phyloP scores from a whole-genome alignment of 805 yeast genomes.

The Dipodascopsis tothii region DNA sequence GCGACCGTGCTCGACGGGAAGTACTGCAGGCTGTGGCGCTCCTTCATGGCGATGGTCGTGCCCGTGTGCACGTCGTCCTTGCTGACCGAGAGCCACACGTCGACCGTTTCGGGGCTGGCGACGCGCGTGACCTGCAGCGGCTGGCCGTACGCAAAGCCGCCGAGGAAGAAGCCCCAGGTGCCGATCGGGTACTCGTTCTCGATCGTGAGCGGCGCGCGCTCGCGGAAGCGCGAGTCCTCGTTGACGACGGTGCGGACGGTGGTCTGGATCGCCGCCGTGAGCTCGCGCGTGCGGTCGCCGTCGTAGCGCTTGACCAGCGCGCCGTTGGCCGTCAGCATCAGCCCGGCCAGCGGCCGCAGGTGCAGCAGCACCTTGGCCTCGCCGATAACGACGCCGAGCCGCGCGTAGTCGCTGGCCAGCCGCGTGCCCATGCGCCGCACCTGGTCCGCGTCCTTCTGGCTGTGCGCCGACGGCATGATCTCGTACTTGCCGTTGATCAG shows the following conservation, averaged over 20 bases:
- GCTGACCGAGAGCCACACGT: constrained; percentile 25
- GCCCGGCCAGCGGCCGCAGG: constrained; percentile 71
- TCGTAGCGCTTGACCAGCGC: constrained; percentile 69
- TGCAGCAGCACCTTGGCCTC: constrained; percentile 51
- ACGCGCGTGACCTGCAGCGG: constrained; percentile 44
- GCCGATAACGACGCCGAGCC: constrained; percentile 52
- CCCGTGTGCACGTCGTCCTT: constrained; percentile 56
- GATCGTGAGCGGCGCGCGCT: constrained; percentile 68
- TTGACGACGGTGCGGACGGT: constrained; percentile 67
- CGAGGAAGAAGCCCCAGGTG: constrained; percentile 67
- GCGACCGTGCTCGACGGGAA: constrained; percentile 60
- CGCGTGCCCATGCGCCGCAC: constrained; percentile 3
- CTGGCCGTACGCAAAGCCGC: constrained; percentile 81
- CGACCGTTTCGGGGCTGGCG: constrained; percentile 30
- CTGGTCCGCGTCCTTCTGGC: constrained; percentile 2
- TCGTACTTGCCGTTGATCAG: constrained; percentile 25
- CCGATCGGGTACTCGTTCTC: constrained; percentile 74
- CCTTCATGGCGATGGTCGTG: constrained; percentile 48
- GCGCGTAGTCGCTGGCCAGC: constrained; percentile 6
- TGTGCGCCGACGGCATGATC: constrained; percentile 1
- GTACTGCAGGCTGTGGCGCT: constrained; percentile 47
- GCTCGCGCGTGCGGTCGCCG: constrained; percentile 35
- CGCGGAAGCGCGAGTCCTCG: constrained; percentile 65
- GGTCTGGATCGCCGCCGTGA: constrained; percentile 66
- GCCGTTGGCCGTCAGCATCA: constrained; percentile 61